These are phyloP conservation scores for Monosporascus sp. DNA, from an alignment of 2,329 filamentous ascomycete species.

Conservation along the genomic window DNA sequence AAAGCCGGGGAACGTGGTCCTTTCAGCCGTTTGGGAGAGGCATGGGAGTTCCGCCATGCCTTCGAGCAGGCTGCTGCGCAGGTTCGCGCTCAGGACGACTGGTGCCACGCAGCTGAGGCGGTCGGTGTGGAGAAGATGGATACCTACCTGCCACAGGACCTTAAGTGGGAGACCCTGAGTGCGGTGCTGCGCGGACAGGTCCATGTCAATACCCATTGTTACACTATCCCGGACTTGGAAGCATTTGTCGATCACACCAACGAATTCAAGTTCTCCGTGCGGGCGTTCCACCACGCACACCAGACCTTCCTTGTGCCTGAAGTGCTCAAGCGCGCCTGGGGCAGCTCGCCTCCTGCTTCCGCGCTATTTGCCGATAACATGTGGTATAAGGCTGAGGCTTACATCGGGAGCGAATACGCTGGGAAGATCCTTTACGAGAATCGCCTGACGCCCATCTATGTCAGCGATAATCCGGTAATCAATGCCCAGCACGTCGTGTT, in stretches of 20 bases:
- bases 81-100: constrained; percentile 60
- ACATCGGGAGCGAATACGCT: constrained; percentile 59
- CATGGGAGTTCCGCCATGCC: constrained; percentile 63
- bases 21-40: constrained; percentile 60
- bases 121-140: constrained; percentile 46
- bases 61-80: constrained; percentile 57
- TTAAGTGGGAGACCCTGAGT: constrained; percentile 58
- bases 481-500: constrained; percentile 67
- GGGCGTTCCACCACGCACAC: constrained; percentile 67
- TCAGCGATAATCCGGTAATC: constrained; percentile 66
- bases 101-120: constrained; percentile 54
- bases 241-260: constrained; percentile 66
- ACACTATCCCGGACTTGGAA: constrained; percentile 64
- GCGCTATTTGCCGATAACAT: constrained; percentile 69
- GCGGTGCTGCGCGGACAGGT: constrained; percentile 63
- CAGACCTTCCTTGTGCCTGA: constrained; percentile 63
- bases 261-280: constrained; percentile 63
- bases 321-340: constrained; percentile 53
- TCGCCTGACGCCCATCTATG: constrained; percentile 61
- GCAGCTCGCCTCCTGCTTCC: constrained; percentile 47
- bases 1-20: constrained; percentile 48
- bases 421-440: constrained; percentile 62
- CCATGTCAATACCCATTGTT: constrained; percentile 67
- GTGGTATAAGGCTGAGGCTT: constrained; percentile 66
- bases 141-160: constrained; percentile 55